Conservation (phyloP, 345 rosid species). For the Anacardium occidentale region DNA sequence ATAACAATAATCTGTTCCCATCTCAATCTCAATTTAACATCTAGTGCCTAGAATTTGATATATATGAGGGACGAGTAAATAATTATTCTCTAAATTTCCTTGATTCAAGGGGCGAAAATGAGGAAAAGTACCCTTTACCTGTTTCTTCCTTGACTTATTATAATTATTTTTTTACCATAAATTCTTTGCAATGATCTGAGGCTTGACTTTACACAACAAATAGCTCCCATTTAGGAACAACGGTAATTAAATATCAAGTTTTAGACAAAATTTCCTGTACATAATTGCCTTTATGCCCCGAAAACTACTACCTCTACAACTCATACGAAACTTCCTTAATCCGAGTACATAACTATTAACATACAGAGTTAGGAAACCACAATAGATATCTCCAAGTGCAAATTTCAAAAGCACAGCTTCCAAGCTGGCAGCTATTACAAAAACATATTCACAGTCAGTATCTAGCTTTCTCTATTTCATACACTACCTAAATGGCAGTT, state of each 20-base stretch:
- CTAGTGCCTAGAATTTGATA: constrained; percentile 3
- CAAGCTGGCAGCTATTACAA: background rate
- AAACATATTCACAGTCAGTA: background rate
- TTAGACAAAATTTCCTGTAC: background rate
- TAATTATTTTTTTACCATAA: too few species aligned
- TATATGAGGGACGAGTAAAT: constrained; percentile 8
- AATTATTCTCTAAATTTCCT: background rate
- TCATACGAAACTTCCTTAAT: background rate
- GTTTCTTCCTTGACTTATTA: background rate
- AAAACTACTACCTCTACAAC: background rate
- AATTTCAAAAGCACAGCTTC: background rate
- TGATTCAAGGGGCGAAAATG: constrained; percentile 5
- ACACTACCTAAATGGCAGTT: background rate
- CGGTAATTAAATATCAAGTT: background rate
- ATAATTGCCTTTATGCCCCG: background rate
- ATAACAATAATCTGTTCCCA: background rate
- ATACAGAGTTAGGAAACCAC: background rate
- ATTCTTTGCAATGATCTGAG: background rate
- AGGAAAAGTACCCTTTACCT: background rate
- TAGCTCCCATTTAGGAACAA: constrained; percentile 1
- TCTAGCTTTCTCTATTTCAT: background rate
- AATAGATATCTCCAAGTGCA: background rate
- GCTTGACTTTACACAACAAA: constrained; percentile 14
- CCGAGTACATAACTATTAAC: background rate
- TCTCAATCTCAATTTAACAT: background rate